Evolutionary conservation across 2,329 filamentous ascomycete genomes (phyloP).

Genomic region (Talaromyces sp.): DNA sequence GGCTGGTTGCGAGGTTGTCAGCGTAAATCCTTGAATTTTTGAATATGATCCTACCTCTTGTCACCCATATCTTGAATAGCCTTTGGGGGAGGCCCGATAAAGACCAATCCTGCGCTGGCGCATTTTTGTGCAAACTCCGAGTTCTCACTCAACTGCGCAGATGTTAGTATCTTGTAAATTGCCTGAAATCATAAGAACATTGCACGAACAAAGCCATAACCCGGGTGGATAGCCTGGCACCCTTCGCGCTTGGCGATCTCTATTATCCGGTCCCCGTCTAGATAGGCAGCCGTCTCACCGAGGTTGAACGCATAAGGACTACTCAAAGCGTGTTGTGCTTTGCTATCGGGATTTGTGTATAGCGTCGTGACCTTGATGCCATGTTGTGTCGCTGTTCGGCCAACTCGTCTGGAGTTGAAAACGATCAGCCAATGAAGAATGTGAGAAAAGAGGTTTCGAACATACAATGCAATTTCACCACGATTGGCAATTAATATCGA

Average conservation of each 20-base stretch:
- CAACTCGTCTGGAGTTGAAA: slow-evolving; percentile 62
- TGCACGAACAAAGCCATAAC: slow-evolving; percentile 73
- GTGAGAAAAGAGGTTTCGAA: not conserved
- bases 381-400: slow-evolving; percentile 79
- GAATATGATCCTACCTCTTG: slow-evolving; percentile 61
- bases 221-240: slow-evolving; percentile 90
- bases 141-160: slow-evolving; percentile 91
- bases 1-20: slow-evolving; percentile 36
- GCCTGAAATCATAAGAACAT: too few species aligned
- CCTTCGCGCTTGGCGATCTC: slow-evolving; percentile 79
- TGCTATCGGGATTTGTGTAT: slow-evolving; percentile 88
- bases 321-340: slow-evolving; percentile 81
- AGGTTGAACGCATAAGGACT: slow-evolving; percentile 82
- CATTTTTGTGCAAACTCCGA: slow-evolving; percentile 84
- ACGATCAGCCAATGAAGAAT: not conserved
- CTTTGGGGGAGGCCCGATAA: slow-evolving; percentile 82
- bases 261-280: slow-evolving; percentile 92
- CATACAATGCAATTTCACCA: slow-evolving; percentile 84
- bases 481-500: slow-evolving; percentile 95
- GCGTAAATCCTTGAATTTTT: not conserved
- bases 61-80: slow-evolving; percentile 84
- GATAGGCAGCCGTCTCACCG: slow-evolving; percentile 78
- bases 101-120: slow-evolving; percentile 83
- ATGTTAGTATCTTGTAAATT: too few species aligned
- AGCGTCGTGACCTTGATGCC: slow-evolving; percentile 92